Evolutionary conservation across 257 asterid genomes (phyloP).

Genomic region (Mitragyna speciosa): DNA sequence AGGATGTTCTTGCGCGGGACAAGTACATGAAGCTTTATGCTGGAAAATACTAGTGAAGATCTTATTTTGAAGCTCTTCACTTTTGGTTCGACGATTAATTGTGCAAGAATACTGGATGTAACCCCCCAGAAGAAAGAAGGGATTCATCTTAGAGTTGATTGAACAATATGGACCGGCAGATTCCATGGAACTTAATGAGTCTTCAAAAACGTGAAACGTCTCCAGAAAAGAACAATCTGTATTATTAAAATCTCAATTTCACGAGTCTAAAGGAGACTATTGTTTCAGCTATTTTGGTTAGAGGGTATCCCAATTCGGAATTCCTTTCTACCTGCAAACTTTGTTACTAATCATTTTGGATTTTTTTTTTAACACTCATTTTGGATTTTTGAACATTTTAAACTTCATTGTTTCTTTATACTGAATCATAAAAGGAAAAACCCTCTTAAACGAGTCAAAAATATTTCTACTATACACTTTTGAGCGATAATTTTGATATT

Average conservation of each 20-base stretch:
- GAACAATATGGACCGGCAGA: constrained; percentile 52
- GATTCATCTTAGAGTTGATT: constrained; percentile 44
- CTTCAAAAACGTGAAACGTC: neutral
- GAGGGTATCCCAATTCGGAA: no score
- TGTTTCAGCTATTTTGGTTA: no score
- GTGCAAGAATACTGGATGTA: constrained; percentile 58
- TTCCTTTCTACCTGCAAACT: no score
- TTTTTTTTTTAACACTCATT: no score
- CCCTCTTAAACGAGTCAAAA: no score
- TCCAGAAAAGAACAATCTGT: neutral
- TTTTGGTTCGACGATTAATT: constrained; percentile 64
- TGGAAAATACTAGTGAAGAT: constrained; percentile 18
- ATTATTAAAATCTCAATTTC: no score
- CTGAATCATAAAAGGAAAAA: no score
- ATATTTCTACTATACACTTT: no score
- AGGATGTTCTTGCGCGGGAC: constrained; percentile 29
- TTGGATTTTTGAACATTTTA: neutral
- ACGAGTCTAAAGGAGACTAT: no score
- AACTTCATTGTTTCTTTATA: no score
- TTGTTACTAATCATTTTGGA: no score
- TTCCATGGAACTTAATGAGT: constrained; percentile 19
- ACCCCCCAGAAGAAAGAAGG: constrained; percentile 62
- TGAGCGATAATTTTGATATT: no score
- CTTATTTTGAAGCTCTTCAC: constrained; percentile 46
- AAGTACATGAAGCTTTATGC: constrained; percentile 31